Base-by-base conservation (phyloP, 2,329 filamentous ascomycete species). In the Taxawa tesnikishii region DNA sequence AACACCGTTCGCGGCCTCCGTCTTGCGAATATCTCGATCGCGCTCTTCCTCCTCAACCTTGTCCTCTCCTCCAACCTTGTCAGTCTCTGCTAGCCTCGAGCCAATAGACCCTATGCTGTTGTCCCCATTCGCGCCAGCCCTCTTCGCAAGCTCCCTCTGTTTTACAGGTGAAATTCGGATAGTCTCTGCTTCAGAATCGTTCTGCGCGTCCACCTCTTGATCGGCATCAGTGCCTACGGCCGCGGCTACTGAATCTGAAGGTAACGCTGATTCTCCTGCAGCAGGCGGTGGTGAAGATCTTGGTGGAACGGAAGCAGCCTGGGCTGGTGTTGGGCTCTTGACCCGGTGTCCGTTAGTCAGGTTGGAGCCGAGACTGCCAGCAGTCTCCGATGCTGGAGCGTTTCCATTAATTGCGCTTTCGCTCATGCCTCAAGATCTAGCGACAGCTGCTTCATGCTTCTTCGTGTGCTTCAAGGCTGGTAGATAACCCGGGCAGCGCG, bases 131-230 rank as follows among this genome's bases (percentile, higher is more conserved):
- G 7, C 7, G 2, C n/a, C 15, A 7, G 34, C 37, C 46, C 56
- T 56, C 39, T 50, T 53, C 39, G 50, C 40, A 15, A 54, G 51
- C 33, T 53, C 50, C 28, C 50, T 43, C 33, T 53, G 50, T 43
- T 63, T 56, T 38, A 59, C 54, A 18, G 58, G 53, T 17, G 51
- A 57, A 29, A 63, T 53, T 23, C 66, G 60, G 36, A 65, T 56
- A 18, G 63, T 67, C 49, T 67, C 63, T 31, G 63, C 63, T 47
- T 67, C 63, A 11, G 62, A 65, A 41, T 63, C 59, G 41, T 56
- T 56, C 32, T 54, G 50, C 19, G 50, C 56, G 12, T 51, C 44
- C 11, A 19, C 28, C 9, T 34, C n/a, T 14, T 21, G 19, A 15
- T 30, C 14, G 12, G 5, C 25, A 17, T 9, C 11, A 6, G 14